These are phyloP conservation scores for Coemansia sp. DNA, from an alignment of 192 early-diverging fungal genomes.

Conservation along the genomic window DNA sequence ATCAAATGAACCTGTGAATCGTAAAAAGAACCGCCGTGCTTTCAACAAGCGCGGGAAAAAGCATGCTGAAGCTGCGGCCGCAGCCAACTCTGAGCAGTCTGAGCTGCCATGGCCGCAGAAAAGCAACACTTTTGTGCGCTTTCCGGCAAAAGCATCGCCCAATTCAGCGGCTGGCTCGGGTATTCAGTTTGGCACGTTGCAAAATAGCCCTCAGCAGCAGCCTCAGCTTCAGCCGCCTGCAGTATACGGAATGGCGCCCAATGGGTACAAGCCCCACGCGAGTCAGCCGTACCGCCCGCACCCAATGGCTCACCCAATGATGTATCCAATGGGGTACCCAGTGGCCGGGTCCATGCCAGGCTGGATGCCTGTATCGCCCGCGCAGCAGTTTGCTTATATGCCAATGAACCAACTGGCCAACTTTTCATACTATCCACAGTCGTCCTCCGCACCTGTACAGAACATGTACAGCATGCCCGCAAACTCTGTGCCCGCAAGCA, in stretches of 20 bases:
- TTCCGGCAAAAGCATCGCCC: not conserved
- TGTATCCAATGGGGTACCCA: slow-evolving; percentile 41
- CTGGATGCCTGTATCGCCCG: slow-evolving; percentile 28
- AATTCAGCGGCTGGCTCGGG: not conserved
- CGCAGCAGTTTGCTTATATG: slow-evolving; percentile 12
- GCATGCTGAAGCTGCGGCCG: not conserved
- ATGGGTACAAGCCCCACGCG: not conserved
- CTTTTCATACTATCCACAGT: not conserved
- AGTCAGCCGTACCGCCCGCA: not conserved
- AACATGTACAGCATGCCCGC: not conserved
- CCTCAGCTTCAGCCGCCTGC: not conserved
- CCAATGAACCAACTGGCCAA: slow-evolving; percentile 8
- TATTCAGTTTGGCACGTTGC: not conserved
- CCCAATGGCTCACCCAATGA: slow-evolving; percentile 19
- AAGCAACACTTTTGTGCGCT: not conserved
- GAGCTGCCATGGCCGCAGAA: not conserved
- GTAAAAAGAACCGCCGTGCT: not conserved
- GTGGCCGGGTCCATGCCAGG: slow-evolving; percentile 32
- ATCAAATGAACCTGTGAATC: not conserved
- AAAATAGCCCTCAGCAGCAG: not conserved
- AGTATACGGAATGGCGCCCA: not conserved
- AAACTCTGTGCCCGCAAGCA: not conserved
- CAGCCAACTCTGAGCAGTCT: not conserved
- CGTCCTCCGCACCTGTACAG: not conserved
- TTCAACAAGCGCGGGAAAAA: not conserved